Base-by-base conservation (phyloP, 139 green algal genomes). In the Prasinococcaceae sp. region DNA sequence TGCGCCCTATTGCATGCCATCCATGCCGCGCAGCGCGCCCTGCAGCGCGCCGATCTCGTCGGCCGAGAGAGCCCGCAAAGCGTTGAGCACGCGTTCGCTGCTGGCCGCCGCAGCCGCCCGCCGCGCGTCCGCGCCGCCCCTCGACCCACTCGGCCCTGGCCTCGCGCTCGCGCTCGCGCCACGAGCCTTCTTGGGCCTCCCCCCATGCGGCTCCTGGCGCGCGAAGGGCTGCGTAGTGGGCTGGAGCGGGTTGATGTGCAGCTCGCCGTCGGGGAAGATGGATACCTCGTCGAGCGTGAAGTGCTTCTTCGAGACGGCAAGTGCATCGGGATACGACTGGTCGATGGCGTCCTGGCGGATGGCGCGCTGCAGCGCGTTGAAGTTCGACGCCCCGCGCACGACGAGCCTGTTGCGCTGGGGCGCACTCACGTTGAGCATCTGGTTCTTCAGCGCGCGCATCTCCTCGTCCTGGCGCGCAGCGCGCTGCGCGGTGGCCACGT, bases 341-440 rank as follows among this genome's bases (percentile, higher is more conserved):
- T n/a, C n/a, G n/a, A n/a, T n/a, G n/a, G 93, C 52, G 40, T 92
- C 82, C 50, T 90, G 80, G 63, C 94, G 94, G 39, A 94, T 75
- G 32, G 80, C 83, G 0, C 85, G 70, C 33, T 85, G 69, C 19
- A 93, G 67, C 3, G 73, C 77, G 53, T 94, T 94, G 72, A 92
- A 94, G 35, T 58, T 81, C 45, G 63, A 82, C 30, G 72, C 85
- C 16, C 74, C 82, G 41, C 81, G 77, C 27, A 94, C 72, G 55
- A 92, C 66, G 78, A 94, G 78, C 27, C 73, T 70, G 66, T 94
- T 94, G 46, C 84, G 72, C 39, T 57, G 40, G 6, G 10, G 14
- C 45, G 9, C 24, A 33, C 50, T 29, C 17, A 33, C 50, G 22
- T 6, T 41, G 14, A 65, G 55, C 29, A 90, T 76, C 24, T 66